phyloP scores from a whole-genome alignment of 768 basidiomycete genomes.

The Agaricus subrufescens region DNA sequence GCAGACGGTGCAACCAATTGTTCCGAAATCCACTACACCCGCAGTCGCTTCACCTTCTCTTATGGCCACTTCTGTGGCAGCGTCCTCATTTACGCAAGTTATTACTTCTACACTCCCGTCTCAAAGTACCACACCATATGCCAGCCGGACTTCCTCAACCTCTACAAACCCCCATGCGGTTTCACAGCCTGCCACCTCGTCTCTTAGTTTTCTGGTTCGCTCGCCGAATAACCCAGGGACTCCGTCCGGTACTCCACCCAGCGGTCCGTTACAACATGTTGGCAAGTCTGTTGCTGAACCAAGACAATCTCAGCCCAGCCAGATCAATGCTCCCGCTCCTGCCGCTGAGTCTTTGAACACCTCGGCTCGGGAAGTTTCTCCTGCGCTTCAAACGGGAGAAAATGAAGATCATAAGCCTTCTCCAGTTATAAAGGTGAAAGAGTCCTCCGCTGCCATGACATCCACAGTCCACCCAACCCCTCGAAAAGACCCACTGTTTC shows the following conservation, averaged over 20 bases:
- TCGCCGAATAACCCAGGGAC: background rate
- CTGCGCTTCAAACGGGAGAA: background rate
- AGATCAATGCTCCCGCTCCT: too few relatives aligned
- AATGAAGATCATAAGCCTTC: background rate
- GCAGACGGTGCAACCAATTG: too few relatives aligned
- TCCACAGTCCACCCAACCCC: background rate
- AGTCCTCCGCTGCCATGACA: background rate
- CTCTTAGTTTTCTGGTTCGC: background rate
- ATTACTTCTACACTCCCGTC: background rate
- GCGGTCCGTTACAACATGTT: background rate
- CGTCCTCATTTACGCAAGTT: background rate
- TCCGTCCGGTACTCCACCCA: background rate
- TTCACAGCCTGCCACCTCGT: background rate
- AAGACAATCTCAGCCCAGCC: too few relatives aligned
- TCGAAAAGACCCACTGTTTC: slow-evolving; percentile 37
- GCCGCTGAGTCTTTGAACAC: too few relatives aligned
- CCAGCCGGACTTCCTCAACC: background rate
- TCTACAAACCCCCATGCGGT: background rate
- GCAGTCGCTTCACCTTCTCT: background rate
- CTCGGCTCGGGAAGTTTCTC: too few relatives aligned
- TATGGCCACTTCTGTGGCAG: background rate
- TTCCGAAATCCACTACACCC: background rate
- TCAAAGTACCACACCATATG: background rate
- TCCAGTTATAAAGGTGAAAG: background rate
- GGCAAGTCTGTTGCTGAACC: background rate